These are phyloP conservation scores for Heterobasidion irregulare DNA, from an alignment of 1,284 basidiomycete species.

Conservation along the genomic window DNA sequence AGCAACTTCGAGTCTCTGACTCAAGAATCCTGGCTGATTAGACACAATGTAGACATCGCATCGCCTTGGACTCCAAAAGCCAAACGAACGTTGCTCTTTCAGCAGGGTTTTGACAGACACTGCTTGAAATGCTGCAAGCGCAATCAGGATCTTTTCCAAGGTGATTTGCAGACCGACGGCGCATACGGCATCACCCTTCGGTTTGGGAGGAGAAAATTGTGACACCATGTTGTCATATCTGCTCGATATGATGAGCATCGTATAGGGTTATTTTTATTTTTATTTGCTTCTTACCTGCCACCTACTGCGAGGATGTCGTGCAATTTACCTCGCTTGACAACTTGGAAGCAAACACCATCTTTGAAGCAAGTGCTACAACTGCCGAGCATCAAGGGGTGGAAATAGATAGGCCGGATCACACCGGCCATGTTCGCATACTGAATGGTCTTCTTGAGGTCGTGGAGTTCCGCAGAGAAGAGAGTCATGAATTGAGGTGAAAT, in stretches of 20 bases:
- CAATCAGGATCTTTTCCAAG: conserved; percentile 70
- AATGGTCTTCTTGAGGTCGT: conserved; percentile 61
- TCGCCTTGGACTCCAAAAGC: conserved; percentile 79
- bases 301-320: conserved; percentile 73
- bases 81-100: conserved; percentile 77
- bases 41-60: conserved; percentile 84
- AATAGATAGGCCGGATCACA: conserved; percentile 50
- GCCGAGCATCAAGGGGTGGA: conserved; percentile 69
- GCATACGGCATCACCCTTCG: conserved; percentile 43
- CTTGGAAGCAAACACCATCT: conserved; percentile 69
- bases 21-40: conserved; percentile 66
- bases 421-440: conserved; percentile 56
- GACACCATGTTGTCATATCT: conserved; percentile 75
- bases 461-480: conserved; percentile 39
- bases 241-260: neutral
- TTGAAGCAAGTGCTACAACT: conserved; percentile 58
- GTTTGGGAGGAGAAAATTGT: conserved; percentile 49
- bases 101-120: conserved; percentile 60
- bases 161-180: conserved; percentile 75
- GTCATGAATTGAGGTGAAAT: conserved; percentile 42
- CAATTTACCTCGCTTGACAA: conserved; percentile 59
- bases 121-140: conserved; percentile 66
- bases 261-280: neutral
- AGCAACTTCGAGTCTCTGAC: conserved; percentile 73
- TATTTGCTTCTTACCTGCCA: conserved; percentile 49